Evolutionary conservation across 2,329 filamentous ascomycete genomes (phyloP), one percentile per base, ranked within the genome.

Genomic region (Scedosporium boydii): DNA sequence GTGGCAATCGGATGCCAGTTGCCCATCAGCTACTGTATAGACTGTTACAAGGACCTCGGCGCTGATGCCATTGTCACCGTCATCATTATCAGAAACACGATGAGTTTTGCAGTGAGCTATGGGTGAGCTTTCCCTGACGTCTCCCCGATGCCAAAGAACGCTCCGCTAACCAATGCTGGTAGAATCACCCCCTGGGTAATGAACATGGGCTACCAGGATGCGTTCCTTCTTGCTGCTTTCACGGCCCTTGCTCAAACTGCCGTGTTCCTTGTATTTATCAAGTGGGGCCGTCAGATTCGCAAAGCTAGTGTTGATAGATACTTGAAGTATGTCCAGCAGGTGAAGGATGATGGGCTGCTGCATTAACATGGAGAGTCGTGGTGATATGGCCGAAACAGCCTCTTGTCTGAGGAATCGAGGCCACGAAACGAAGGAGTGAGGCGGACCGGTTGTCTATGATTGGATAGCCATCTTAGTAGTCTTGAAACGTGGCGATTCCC

Each of bases 141-240:
- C 4, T 21, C 26, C 21, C 48, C 26, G 16, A 3, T 21, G 10
- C 26, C 18, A 23, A 29, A 29, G 27, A 29, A 29, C 48, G 12
- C 10, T 55, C 48, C 42, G 9, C 14, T n/a, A 26, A 26, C n/a
- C 46, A 29, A 42, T 6, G 7, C 18, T 12, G 2, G 9, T 41
- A 64, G 63, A 44, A 73, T 74, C 67, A 73, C 70, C 2, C 74
- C 73, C 2, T 75, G 73, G 73, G 65, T 68, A 26, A 68, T 66
- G 4, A 70, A 66, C 18, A 65, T 69, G 64, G 73, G 73, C 6
- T 58, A 73, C n/a, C 70, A 71, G 60, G 69, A 73, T 63, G 70
- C 68, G 59, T 74, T 74, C 62, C 69, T 75, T 60, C 67, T 67
- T 23, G 72, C 68, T 6, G 69, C 65, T 12, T 70, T 73, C 60